Evolutionary conservation across 208 protist genomes (phyloP).

Genomic region (Tritrichomonas foetus): DNA sequence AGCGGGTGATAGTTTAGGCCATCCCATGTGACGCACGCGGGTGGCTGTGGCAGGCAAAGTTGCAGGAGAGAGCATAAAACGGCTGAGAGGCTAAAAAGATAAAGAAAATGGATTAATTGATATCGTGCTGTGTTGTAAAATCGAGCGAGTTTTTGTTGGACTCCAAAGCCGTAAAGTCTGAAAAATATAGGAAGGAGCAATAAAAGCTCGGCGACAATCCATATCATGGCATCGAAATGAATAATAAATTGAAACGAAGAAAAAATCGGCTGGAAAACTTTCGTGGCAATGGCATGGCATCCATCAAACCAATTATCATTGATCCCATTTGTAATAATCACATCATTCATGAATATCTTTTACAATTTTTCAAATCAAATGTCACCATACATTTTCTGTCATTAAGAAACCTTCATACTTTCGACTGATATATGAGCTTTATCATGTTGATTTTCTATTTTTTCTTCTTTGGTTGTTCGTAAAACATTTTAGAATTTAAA

Average conservation of each 20-base stretch:
- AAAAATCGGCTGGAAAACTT: not conserved
- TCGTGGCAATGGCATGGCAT: not conserved
- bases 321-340: not conserved
- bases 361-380: too few relatives aligned
- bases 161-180: conserved; percentile 18
- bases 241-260: not conserved
- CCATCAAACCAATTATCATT: not conserved
- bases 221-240: not conserved
- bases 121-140: not conserved
- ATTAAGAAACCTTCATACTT: too few relatives aligned
- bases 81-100: not conserved
- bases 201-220: conserved; percentile 4
- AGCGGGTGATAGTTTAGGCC: not conserved
- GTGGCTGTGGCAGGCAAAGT: not conserved
- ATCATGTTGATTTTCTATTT: too few relatives aligned
- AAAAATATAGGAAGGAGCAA: not conserved
- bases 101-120: conserved; percentile 19
- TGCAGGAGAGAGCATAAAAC: not conserved
- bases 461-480: too few relatives aligned
- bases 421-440: too few relatives aligned
- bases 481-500: too few relatives aligned
- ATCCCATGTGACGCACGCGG: not conserved
- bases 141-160: not conserved
- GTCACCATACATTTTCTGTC: too few relatives aligned
- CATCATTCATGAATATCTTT: not conserved